phyloP scores from a whole-genome alignment of 2,329 filamentous ascomycete genomes.

The Aspergillus proliferans region DNA sequence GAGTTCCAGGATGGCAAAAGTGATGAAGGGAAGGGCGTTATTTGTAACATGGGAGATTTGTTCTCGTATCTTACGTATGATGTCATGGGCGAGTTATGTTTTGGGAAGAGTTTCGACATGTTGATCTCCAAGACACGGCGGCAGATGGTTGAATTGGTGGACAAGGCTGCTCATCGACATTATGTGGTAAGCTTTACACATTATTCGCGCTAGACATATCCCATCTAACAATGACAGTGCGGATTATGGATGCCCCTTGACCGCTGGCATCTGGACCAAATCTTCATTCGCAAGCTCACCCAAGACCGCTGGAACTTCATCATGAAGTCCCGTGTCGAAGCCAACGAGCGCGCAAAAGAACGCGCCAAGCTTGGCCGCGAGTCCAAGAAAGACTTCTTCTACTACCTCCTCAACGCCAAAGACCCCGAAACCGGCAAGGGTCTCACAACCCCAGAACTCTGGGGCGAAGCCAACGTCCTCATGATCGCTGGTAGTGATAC shows the following conservation, averaged over 20 bases:
- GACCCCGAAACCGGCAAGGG: constrained; percentile 65
- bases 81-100: constrained; percentile 47
- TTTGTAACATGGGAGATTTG: constrained; percentile 32
- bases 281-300: constrained; percentile 62
- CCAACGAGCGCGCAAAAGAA: constrained; percentile 58
- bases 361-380: constrained; percentile 54
- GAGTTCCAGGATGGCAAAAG: constrained; percentile 11
- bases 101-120: constrained; percentile 49
- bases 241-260: constrained; percentile 66
- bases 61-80: constrained; percentile 45
- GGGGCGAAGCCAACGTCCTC: constrained; percentile 65
- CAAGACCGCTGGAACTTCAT: constrained; percentile 64
- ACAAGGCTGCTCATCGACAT: constrained; percentile 62
- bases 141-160: constrained; percentile 61
- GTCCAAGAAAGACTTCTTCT: constrained; percentile 68
- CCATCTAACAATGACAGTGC: constrained; percentile 42
- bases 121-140: constrained; percentile 43
- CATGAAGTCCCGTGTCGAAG: constrained; percentile 62
- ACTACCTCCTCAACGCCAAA: constrained; percentile 64
- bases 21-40: constrained; percentile 15
- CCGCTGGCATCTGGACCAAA: constrained; percentile 59
- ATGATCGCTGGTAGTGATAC: constrained; percentile 69
- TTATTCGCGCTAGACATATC: too few species aligned
- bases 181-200: constrained; percentile 50
- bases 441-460: constrained; percentile 60